These are phyloP conservation scores for Harringtonia aguacate DNA, from an alignment of 2,329 filamentous ascomycete genomes.

Conservation along the genomic window DNA sequence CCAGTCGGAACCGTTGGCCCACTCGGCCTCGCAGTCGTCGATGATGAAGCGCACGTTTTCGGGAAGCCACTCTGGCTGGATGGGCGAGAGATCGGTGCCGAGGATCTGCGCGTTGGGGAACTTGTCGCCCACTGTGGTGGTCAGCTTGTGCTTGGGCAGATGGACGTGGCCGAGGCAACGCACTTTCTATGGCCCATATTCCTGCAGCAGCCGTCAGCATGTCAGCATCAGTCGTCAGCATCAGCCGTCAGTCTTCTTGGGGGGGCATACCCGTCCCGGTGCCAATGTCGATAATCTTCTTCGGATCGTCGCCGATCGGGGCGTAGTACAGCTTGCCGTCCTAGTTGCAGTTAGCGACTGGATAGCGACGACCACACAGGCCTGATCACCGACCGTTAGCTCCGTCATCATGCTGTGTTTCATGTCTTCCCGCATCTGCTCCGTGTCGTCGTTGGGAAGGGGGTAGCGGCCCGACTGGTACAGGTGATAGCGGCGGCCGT, in stretches of 20 bases:
- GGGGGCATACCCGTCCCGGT: slow-evolving; percentile 32
- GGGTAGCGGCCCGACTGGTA: slow-evolving; percentile 33
- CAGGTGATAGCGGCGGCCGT: slow-evolving; percentile 25
- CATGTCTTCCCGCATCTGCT: slow-evolving; percentile 34
- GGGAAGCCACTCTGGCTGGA: slow-evolving; percentile 39
- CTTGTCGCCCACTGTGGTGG: slow-evolving; percentile 24
- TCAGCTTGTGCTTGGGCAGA: background rate
- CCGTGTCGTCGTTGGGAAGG: slow-evolving; percentile 33
- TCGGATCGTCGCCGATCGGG: slow-evolving; percentile 26
- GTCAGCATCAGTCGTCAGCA: no score
- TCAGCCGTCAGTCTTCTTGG: no score
- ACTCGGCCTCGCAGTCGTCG: slow-evolving; percentile 50
- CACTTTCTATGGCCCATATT: slow-evolving; percentile 31
- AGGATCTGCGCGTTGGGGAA: slow-evolving; percentile 29
- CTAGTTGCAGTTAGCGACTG: slow-evolving; percentile 10
- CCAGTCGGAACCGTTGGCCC: slow-evolving; percentile 40
- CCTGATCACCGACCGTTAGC: slow-evolving; percentile 22
- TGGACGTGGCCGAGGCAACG: slow-evolving; percentile 1
- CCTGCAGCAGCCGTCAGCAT: slow-evolving; percentile 3
- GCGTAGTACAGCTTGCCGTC: slow-evolving; percentile 28
- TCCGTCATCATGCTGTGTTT: slow-evolving; percentile 35
- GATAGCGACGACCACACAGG: no score
- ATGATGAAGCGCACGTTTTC: slow-evolving; percentile 52
- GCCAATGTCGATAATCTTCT: slow-evolving; percentile 35
- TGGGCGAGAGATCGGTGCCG: slow-evolving; percentile 33